Evolutionary conservation across 1,284 basidiomycete species (phyloP).

Genomic region (Sparassis latifolia): DNA sequence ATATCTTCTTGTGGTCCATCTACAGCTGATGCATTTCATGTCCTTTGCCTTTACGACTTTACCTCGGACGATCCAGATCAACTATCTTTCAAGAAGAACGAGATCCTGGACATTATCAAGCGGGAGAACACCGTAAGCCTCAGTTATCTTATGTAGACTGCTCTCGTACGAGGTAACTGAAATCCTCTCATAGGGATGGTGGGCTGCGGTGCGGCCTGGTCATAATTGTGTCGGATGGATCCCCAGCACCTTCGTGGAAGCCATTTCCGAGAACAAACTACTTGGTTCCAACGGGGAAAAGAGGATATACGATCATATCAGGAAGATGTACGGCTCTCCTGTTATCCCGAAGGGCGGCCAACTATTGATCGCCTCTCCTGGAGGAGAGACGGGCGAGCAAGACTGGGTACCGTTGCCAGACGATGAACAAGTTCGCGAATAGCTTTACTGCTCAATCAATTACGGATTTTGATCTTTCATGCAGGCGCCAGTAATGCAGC

Average conservation of each 20-base stretch:
- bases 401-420: constrained; percentile 9
- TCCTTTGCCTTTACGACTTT: constrained; percentile 64
- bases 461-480: too few species aligned
- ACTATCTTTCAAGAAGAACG: constrained; percentile 56
- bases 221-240: constrained; percentile 62
- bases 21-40: constrained; percentile 30
- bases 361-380: constrained; percentile 2
- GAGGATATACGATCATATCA: constrained; percentile 38
- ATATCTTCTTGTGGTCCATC: constrained; percentile 25
- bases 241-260: constrained; percentile 34
- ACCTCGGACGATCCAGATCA: constrained; percentile 52
- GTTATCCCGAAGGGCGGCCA: not conserved
- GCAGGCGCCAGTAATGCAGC: too few species aligned
- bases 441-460: too few species aligned
- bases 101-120: constrained; percentile 60
- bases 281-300: constrained; percentile 29
- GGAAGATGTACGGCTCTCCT: not conserved
- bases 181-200: constrained; percentile 49
- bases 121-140: constrained; percentile 44
- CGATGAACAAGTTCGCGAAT: constrained; percentile 5
- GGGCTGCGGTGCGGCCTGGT: constrained; percentile 61
- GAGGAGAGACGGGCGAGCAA: not conserved
- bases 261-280: constrained; percentile 19
- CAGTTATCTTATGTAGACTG: not conserved
- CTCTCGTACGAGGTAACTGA: not conserved